A percentile compares a stretch with the other conserved stretches of the same genome.
Conservation (phyloP, 2,329 filamentous ascomycete genomes). For the Cytospora chrysosperma region DNA sequence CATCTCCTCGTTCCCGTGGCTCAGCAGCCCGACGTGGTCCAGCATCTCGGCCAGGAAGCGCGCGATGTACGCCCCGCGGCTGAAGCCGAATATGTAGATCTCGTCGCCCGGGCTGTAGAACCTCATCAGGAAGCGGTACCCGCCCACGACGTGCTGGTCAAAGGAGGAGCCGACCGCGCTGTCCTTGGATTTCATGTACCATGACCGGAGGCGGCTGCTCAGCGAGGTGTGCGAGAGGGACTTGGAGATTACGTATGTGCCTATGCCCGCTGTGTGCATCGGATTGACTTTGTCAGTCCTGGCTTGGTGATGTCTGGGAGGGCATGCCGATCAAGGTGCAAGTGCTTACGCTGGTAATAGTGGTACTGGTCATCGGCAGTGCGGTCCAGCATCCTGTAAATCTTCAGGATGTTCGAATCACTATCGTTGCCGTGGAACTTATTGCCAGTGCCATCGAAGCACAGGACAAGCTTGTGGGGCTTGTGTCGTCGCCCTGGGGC, state of each 20-base stretch:
- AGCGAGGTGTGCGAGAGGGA: constrained; percentile 58
- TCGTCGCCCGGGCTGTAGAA: constrained; percentile 65
- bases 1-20: constrained; percentile 83
- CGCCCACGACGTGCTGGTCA: constrained; percentile 78
- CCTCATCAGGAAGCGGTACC: constrained; percentile 77
- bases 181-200: constrained; percentile 73
- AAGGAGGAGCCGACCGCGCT: constrained; percentile 79
- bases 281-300: constrained; percentile 18
- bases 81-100: constrained; percentile 75
- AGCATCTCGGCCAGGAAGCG: constrained; percentile 81
- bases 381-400: constrained; percentile 68
- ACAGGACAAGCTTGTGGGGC: constrained; percentile 54
- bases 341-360: constrained; percentile 58
- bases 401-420: constrained; percentile 67
- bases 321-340: background rate
- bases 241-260: constrained; percentile 66
- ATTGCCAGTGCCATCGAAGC: constrained; percentile 64
- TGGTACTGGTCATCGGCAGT: constrained; percentile 61
- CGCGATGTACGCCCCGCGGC: constrained; percentile 70
- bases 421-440: constrained; percentile 63
- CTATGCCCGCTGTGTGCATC: constrained; percentile 57
- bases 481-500: constrained; percentile 14
- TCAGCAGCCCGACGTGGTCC: constrained; percentile 75
- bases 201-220: constrained; percentile 59
- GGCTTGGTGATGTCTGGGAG: background rate